phyloP scores from a whole-genome alignment of 2,329 filamentous ascomycete genomes.

The Leptographium procerum region DNA sequence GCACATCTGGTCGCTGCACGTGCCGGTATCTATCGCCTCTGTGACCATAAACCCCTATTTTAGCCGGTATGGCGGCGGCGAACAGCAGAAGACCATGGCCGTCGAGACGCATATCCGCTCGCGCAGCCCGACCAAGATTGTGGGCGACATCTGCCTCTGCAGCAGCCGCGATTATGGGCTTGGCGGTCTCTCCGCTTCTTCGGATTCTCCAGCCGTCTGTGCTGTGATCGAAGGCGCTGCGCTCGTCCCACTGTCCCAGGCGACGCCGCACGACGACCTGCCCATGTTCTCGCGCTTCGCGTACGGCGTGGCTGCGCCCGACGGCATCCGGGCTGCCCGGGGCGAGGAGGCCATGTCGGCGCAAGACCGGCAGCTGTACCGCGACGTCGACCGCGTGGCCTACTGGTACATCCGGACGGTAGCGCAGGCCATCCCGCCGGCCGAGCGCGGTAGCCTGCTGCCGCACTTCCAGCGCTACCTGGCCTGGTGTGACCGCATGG shows the following conservation, averaged over 20 bases:
- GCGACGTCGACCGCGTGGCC: background rate
- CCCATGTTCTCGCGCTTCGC: background rate
- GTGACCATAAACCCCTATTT: background rate
- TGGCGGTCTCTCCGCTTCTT: too few relatives aligned
- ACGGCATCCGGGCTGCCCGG: background rate
- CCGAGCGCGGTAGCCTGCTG: background rate
- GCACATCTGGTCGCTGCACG: background rate
- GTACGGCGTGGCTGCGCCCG: background rate
- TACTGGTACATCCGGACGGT: background rate
- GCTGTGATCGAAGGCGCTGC: background rate
- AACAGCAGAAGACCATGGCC: background rate
- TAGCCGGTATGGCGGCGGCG: background rate
- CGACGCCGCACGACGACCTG: background rate
- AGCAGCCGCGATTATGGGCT: background rate
- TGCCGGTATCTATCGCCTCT: background rate
- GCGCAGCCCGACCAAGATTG: background rate
- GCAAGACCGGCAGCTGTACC: background rate
- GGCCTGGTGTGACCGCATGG: background rate
- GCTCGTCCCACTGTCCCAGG: background rate
- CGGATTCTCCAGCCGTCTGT: too few relatives aligned
- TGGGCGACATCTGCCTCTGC: background rate
- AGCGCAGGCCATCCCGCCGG: background rate
- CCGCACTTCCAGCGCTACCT: background rate
- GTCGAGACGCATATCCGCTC: background rate
- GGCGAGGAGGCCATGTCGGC: background rate